Evolutionary conservation across 2,329 filamentous ascomycete species (phyloP), one percentile per base, ranked within the genome.

Genomic region (Fusarium anguioides): DNA sequence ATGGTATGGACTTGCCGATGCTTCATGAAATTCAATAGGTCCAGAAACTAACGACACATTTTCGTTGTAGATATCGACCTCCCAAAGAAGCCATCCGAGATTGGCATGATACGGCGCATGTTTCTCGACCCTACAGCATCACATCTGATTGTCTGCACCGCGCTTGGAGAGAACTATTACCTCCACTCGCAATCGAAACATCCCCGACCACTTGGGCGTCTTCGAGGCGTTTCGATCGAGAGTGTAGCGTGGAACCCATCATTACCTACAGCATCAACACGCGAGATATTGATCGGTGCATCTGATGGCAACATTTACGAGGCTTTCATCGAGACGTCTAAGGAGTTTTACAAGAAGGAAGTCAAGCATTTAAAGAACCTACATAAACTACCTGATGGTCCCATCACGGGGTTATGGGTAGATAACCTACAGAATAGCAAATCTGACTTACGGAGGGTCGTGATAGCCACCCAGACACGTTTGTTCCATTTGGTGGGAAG

Each of bases 111-210:
- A 75, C 90, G 92, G 71, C 93, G 92, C 82, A 93, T 99, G 87
- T 99, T 99, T 81, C 91, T 99, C 75, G 96, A 99, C 75, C 95
- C 96, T 26, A 97, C 95, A 12, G 96, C 96, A 26, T 97, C 94
- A 8, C 96, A 99, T 81, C 84, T 99, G 26, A 87, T 99, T 68
- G 89, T 99, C 70, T 94, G 91, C 76, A 99, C 96, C 5, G 91
- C 93, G 7, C 87, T 94, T 37, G 94, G 94, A 76, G 96, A 99
- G 79, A 98, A 97, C 81, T 99, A 94, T 82, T 99, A 99, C 79
- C 91, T 99, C 11, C 96, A 99, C 78, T 95, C 94, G 12, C 95
- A 98, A 77, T 96, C 94, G 31, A 91, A 93, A 70, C 91, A 94
- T 68, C 94, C 95, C 4, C 93, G 96, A 66, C 86, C 90, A 9